A percentile compares a stretch with the other conserved stretches of the same genome.
Evolutionary conservation across 2,329 filamentous ascomycete genomes (phyloP).

Genomic region (Diaporthe ampelina): DNA sequence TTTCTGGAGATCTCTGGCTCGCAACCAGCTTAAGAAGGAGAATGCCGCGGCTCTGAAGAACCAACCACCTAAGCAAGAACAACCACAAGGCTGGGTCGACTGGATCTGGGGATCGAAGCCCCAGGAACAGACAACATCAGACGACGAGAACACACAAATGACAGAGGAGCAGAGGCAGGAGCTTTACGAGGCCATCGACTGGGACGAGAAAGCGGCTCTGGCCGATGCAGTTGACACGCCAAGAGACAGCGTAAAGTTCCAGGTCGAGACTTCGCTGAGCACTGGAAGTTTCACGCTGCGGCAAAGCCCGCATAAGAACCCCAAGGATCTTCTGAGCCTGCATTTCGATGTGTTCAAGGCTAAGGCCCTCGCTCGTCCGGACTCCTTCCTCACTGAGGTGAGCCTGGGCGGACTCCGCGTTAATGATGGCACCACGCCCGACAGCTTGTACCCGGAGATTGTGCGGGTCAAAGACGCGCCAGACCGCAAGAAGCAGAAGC

Average conservation of each 20-base stretch:
- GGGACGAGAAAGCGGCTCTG: conserved; percentile 94
- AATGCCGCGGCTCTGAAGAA: conserved; percentile 89
- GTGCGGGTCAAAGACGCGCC: conserved; percentile 94
- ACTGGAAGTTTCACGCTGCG: conserved; percentile 97
- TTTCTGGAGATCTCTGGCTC: conserved; percentile 95
- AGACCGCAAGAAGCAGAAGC: conserved; percentile 59
- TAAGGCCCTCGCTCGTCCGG: conserved; percentile 88
- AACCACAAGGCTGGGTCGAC: conserved; percentile 85
- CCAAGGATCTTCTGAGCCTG: conserved; percentile 86
- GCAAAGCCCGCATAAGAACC: conserved; percentile 83
- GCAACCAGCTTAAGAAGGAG: conserved; percentile 95
- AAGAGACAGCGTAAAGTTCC: conserved; percentile 91
- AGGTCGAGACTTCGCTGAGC: conserved; percentile 91
- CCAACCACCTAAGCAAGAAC: conserved; percentile 58
- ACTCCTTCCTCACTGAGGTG: conserved; percentile 89
- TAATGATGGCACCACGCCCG: conserved; percentile 94
- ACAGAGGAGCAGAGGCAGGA: conserved; percentile 97
- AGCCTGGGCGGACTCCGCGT: conserved; percentile 93
- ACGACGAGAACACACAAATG: conserved; percentile 86
- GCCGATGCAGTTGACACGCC: conserved; percentile 91
- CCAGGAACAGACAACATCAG: conserved; percentile 66
- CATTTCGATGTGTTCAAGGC: conserved; percentile 96
- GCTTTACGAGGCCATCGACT: conserved; percentile 97
- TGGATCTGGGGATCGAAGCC: conserved; percentile 93
- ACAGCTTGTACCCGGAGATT: conserved; percentile 94